Base-by-base conservation (phyloP, 441 rosid genomes). In the Omphalea diandra region DNA sequence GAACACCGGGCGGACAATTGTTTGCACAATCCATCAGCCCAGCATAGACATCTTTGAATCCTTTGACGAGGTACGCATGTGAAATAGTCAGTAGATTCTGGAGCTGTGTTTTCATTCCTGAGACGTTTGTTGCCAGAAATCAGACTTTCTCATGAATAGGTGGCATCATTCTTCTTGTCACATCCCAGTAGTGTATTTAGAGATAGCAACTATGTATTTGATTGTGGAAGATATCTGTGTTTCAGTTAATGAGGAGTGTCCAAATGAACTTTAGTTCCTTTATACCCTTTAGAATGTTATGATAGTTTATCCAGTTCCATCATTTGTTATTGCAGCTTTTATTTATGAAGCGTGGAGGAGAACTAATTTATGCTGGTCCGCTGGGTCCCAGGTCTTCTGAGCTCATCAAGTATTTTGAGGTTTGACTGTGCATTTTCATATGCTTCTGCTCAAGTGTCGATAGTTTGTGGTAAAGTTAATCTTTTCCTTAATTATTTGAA, bases 291-390 rank as follows among this genome's bases (percentile, higher is more conserved):
- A 44, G 20, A 55, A 49, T 63, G 33, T 2, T 53, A 40, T 31
- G 49, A 31, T 32, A 9, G 36, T 65, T 61, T 36, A 50, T 54
- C 56, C 67, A 58, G 53, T 55, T 61, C 44, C 52, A 22, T 63
- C 24, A 14, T 49, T 41, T 65, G 9, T 50, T 46, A 26, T 38
- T 79, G 79, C 84, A 94, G 98, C 97, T 94, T 82, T 86, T 94
- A 76, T 91, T 90, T 82, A 91, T 94, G 98, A 94, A 94, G 81
- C 95, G 97, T 44, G 97, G 98, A 77, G 98, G 98, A 64, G 88
- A 94, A 62, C 86, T 94, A 73, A 94, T 94, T 70, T 94, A 94
- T 76, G 98, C 98, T n/a, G 98, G 98, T 75, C 90, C 94, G 67
- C 91, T 91, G 22, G 98, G 98, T 50, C 67, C 84, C 46, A 87